Base-by-base conservation (phyloP, 805 yeast genomes). In the Nadsonia fulvescens region DNA sequence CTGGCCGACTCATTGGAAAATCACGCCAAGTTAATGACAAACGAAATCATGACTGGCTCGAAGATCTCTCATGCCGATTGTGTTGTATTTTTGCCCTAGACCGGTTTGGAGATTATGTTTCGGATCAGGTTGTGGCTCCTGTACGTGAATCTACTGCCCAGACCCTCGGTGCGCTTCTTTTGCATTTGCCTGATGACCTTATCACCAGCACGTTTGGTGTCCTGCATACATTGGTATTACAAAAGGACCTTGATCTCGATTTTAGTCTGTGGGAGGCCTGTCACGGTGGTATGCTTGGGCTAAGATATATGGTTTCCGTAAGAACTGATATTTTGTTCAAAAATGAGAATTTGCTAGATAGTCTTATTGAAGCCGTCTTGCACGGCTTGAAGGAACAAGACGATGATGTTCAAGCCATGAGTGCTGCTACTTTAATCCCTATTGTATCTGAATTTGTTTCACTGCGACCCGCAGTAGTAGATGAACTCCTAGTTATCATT, bases 101-200 rank as follows among this genome's bases (percentile, higher is more conserved):
- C 51, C 55, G 96, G 39, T 89, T 89, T 51, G 96, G 95, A 24
- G 99, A 89, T 54, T 89, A 78, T 48, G 93, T 89, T 16, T 74
- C 92, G 22, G 99, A 89, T 44, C 91, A 93, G 5, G 99, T 89
- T 8, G 92, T 89, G 19, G 96, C 96, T 0, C 99, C 99, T 1
- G 96, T 89, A 4, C 58, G 98, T 43, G 99, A 91, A 51, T 81
- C 93, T 18, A 81, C 86, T 15, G 95, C 94, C 0, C 99, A 89
- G 50, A 70, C 94, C 0, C 52, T 89, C 25, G 96, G 93, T 9
- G 93, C 94, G 1, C 52, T 86, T 20, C 53, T 89, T 23, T 54
- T 75, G n/a, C 89, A 81, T 48, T 51, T 89, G 25, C 61, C 70
- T 11, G 63, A 64, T 20, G 61, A 58, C 3, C 53, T 65, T 2